phyloP scores from a whole-genome alignment of 1,284 basidiomycete species.

The Anthracocystis panici-leucophaei region DNA sequence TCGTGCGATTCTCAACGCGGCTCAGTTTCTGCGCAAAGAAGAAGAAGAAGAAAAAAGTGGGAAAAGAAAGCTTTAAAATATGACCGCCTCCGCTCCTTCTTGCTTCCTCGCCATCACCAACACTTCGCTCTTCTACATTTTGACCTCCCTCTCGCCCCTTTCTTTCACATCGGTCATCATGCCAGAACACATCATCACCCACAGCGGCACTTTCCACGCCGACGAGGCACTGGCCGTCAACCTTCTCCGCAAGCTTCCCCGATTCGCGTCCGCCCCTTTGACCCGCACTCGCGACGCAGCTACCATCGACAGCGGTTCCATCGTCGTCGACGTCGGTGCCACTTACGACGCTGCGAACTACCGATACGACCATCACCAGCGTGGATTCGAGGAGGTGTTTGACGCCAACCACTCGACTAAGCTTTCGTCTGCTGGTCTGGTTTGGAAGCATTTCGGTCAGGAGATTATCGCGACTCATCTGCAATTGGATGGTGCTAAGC shows the following conservation, averaged over 20 bases:
- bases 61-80: constrained; percentile 2
- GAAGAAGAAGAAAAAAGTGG: constrained; percentile 6
- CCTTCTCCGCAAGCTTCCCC: constrained; percentile 82
- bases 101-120: constrained; percentile 10
- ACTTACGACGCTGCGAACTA: constrained; percentile 83
- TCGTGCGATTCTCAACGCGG: constrained; percentile 21
- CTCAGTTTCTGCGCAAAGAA: not conserved
- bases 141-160: not conserved
- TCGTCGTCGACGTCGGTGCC: constrained; percentile 98
- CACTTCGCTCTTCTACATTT: not conserved
- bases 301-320: constrained; percentile 84
- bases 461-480: constrained; percentile 82
- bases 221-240: constrained; percentile 96
- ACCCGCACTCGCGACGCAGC: constrained; percentile 79
- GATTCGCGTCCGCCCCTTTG: constrained; percentile 75
- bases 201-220: constrained; percentile 95
- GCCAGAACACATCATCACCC: constrained; percentile 74
- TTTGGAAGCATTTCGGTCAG: constrained; percentile 85
- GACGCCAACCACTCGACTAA: constrained; percentile 84
- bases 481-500: constrained; percentile 71
- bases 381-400: constrained; percentile 90
- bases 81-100: not conserved
- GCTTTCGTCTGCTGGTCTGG: constrained; percentile 89
- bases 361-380: constrained; percentile 95
- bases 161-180: constrained; percentile 8